Evolutionary conservation across 495 filamentous ascomycete genomes (phyloP), one percentile per base, ranked within the genome.

Genomic region (Penicillium robsamsonii): DNA sequence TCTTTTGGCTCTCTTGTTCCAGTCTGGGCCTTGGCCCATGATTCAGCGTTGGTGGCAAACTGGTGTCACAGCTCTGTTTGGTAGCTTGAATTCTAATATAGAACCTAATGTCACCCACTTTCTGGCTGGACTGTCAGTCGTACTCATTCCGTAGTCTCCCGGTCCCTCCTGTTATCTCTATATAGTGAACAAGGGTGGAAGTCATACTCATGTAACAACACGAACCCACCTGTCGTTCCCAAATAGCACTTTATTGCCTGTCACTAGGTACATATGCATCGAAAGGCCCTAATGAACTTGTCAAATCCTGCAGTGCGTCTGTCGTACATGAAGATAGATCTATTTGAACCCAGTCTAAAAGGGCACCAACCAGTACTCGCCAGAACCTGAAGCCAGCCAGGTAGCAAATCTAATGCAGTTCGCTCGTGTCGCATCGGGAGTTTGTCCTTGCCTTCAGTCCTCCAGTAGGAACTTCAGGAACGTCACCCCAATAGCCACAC

Each of bases 391-490:
- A 20, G 9, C 40, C 40, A 33, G 9, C 6, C 27, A 53, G n/a
- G 20, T 10, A 29, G 7, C 18, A 35, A 20, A 9, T 35, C 41
- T 9, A 33, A 22, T 24, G 29, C 30, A 27, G 41, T 27, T 24
- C 29, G n/a, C 30, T 24, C 5, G 18, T 45, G 41, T 53, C 18
- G 17, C 40, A 35, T 35, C 31, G 20, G 18, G 33, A 3, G n/a
- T 17, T 5, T 54, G 13, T 27, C 50, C 38, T 18, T 56, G 46
- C 46, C 58, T 63, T 58, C 53, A 66, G 46, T 59, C 76, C 60
- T 88, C 86, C 29, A 86, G 71, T 56, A 96, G 61, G 62, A 97
- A 94, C 50, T 75, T 82, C 68, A 96, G 66, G 67, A 96, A 93
- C 0, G 77, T 84, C 57, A 74, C 66, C 0, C 83, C 84, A 38